Conservation (phyloP, 1,284 basidiomycete genomes). For the Macrocybe sp. region DNA sequence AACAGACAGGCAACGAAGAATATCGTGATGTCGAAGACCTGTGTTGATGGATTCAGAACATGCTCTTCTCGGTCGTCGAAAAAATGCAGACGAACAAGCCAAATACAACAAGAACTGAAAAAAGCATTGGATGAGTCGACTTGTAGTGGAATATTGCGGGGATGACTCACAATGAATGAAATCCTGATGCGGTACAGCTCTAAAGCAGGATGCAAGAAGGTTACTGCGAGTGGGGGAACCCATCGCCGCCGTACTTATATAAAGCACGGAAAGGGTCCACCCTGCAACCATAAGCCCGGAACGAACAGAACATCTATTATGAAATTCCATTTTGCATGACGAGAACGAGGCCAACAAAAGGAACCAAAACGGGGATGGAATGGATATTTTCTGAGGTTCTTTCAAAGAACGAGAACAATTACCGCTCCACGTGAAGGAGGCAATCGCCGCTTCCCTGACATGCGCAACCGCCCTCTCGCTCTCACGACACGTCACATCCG, state of each 20-base stretch:
- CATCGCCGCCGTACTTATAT: too few species aligned
- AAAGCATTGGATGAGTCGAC: background rate
- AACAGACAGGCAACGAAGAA: background rate
- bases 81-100: too few species aligned
- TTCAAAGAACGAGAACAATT: conserved; percentile 7
- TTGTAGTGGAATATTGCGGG: background rate
- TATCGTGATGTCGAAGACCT: background rate
- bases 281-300: conserved; percentile 7
- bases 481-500: conserved; percentile 7
- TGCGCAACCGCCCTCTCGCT: background rate
- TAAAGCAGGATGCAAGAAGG: too few species aligned
- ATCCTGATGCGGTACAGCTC: too few species aligned
- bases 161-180: background rate
- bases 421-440: conserved; percentile 11
- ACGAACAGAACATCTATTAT: background rate
- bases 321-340: conserved; percentile 5
- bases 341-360: conserved; percentile 15
- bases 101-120: too few species aligned
- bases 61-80: too few species aligned
- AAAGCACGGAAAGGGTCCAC: conserved; percentile 4
- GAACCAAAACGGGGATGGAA: conserved; percentile 1
- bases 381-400: too few species aligned
- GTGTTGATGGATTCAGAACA: too few species aligned
- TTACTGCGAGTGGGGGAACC: too few species aligned
- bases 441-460: conserved; percentile 6